Base-by-base conservation (phyloP, 176 grass and related monocot species). In the Zoysia pacifica region DNA sequence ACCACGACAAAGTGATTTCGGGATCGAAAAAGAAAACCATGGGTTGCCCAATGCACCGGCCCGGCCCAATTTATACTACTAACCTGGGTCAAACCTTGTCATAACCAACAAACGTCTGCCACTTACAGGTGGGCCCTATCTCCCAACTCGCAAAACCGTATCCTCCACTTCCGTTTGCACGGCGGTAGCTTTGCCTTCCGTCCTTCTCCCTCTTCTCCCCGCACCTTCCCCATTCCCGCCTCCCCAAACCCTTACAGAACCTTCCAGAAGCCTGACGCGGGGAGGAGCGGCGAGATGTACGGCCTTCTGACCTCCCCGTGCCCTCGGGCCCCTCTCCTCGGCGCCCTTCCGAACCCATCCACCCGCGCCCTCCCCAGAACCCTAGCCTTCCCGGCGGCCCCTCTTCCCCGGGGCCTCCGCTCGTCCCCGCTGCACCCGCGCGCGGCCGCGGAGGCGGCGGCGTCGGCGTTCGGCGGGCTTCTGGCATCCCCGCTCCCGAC, bases 401-500 rank as follows among this genome's bases (percentile, higher is more conserved):
- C 9, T 46, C 58, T 86, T 66, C 79, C 90, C 6, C 72, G 41
- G 7, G 45, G 83, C 54, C 68, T 64, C 74, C 56, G 70, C 55
- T 43, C 76, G 76, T 73, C 78, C 51, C 71, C 48, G 10, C 65
- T 76, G 38, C 45, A 20, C 20, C 20, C 51, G 49, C 71, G 55
- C 35, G 91, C 82, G 41, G 66, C 79, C 0, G 82, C 80, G 7
- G 78, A 92, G 48, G 81, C 86, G 2, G 81, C 86, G 9, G 70
- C 87, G 11, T 52, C 86, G 4, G 72, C 65, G n/a, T 72, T 90
- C 50, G 81, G 86, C 40, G 91, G 86, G 3, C 35, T 90, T 3
- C 81, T 97, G 38, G 35, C 90, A 1, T 69, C 90, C 9, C 81
- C 91, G 73, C 84, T 88, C 45, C 61, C 71, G 13, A 37, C 79